These are phyloP conservation scores for Yamadazyma membranifaciens DNA, from an alignment of 1,139 yeast genomes.

Conservation along the genomic window DNA sequence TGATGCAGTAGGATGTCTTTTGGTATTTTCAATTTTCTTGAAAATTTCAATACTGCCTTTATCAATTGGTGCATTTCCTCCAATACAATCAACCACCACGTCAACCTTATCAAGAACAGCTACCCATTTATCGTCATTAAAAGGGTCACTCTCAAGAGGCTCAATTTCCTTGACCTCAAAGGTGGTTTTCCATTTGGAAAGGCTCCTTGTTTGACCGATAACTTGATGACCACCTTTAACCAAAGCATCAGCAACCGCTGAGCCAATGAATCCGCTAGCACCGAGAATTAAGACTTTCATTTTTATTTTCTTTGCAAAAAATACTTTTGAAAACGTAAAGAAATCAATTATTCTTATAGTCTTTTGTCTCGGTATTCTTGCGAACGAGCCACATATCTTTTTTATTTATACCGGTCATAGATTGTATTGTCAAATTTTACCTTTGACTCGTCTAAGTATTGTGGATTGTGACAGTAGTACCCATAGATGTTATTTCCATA, in stretches of 20 bases:
- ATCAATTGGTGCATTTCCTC: not conserved
- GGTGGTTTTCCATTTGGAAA: not conserved
- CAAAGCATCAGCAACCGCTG: not conserved
- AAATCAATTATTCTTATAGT: no score
- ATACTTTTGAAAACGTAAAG: no score
- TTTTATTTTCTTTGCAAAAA: no score
- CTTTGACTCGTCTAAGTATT: no score
- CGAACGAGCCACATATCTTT: no score
- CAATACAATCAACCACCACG: not conserved
- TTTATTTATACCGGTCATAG: no score
- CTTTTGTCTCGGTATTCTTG: no score
- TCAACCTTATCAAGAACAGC: not conserved
- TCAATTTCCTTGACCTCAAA: not conserved
- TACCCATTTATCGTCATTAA: not conserved
- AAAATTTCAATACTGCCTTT: not conserved
- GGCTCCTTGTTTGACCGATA: not conserved
- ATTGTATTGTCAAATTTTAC: no score
- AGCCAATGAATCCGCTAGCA: not conserved
- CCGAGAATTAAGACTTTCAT: not conserved
- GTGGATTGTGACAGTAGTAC: no score
- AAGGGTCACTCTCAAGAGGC: not conserved
- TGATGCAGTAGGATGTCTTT: constrained; percentile 1
- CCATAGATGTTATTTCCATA: no score
- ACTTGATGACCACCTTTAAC: constrained; percentile 1
- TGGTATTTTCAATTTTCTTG: not conserved